Evolutionary conservation across 768 basidiomycete species (phyloP).

Genomic region (Tremella yokohamensis): DNA sequence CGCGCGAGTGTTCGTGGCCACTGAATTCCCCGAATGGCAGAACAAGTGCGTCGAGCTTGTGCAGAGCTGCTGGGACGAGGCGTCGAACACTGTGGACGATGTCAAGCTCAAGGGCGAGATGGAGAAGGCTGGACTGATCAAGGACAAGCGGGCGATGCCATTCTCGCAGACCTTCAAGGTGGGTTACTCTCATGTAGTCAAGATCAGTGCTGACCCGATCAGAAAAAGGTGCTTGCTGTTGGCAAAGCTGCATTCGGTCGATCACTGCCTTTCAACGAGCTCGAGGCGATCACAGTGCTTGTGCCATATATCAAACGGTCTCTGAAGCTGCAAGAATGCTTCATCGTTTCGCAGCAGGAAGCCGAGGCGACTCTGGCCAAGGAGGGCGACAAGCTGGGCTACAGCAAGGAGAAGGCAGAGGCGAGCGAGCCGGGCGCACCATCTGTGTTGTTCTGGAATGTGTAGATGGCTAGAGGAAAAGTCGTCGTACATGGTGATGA

Average conservation of each 20-base stretch:
- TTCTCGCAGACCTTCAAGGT: slow-evolving; percentile 94
- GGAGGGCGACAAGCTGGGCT: slow-evolving; percentile 58
- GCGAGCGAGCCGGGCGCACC: slow-evolving; percentile 83
- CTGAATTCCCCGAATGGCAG: slow-evolving; percentile 90
- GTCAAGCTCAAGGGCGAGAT: slow-evolving; percentile 67
- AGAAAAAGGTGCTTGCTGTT: slow-evolving; percentile 54
- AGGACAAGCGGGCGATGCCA: slow-evolving; percentile 94
- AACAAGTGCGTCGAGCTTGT: slow-evolving; percentile 72
- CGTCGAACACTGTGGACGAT: slow-evolving; percentile 66
- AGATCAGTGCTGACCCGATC: slow-evolving; percentile 9
- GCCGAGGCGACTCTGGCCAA: slow-evolving; percentile 65
- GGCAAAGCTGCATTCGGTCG: slow-evolving; percentile 74
- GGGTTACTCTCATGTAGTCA: slow-evolving; percentile 26
- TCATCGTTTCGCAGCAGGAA: slow-evolving; percentile 66
- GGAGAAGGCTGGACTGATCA: slow-evolving; percentile 71
- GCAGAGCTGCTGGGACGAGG: slow-evolving; percentile 63
- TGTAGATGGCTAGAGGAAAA: slow-evolving; percentile 10
- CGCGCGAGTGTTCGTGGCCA: slow-evolving; percentile 86
- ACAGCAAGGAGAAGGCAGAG: slow-evolving; percentile 68
- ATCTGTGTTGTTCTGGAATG: slow-evolving; percentile 79
- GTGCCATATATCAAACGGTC: slow-evolving; percentile 73
- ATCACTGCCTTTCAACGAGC: slow-evolving; percentile 76
- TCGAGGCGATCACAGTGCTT: slow-evolving; percentile 65
- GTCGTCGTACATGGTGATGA: too few species aligned
- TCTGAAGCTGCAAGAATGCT: slow-evolving; percentile 50